These are phyloP conservation scores for Sclerotinia nivalis DNA, from an alignment of 2,329 filamentous ascomycete genomes.

Conservation along the genomic window DNA sequence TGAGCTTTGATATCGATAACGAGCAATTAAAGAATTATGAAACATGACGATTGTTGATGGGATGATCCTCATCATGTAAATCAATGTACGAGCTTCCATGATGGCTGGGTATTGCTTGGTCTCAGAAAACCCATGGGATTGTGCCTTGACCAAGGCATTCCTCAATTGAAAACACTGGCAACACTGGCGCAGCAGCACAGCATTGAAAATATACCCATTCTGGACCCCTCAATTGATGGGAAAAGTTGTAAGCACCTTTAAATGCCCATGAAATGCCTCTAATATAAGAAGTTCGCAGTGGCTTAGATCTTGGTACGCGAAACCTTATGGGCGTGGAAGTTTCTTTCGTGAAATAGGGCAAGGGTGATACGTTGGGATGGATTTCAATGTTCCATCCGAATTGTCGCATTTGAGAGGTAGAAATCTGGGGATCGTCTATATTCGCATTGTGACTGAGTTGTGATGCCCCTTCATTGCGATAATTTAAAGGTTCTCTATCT, in stretches of 20 bases:
- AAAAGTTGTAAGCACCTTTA: neutral
- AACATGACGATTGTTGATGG: neutral
- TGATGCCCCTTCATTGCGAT: neutral
- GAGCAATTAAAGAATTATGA: neutral
- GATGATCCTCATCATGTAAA: slow-evolving; percentile 4
- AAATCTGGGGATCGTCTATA: neutral
- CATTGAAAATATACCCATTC: neutral
- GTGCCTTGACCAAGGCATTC: neutral
- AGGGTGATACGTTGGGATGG: neutral
- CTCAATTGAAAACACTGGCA: neutral
- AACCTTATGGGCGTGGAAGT: neutral
- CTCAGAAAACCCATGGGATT: neutral
- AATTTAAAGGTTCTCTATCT: neutral
- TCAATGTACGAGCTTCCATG: slow-evolving; percentile 6
- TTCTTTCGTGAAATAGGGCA: neutral
- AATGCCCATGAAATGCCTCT: neutral
- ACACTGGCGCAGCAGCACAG: neutral
- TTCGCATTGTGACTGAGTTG: no score
- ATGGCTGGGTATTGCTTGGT: slow-evolving; percentile 1
- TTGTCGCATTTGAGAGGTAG: neutral
- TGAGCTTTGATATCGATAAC: slow-evolving; percentile 9
- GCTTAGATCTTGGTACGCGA: neutral
- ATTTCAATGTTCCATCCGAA: neutral
- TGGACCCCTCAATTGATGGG: neutral
- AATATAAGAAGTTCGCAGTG: neutral